Conservation (phyloP, 1,284 basidiomycete genomes). For the Fomitiporia mediterranea region DNA sequence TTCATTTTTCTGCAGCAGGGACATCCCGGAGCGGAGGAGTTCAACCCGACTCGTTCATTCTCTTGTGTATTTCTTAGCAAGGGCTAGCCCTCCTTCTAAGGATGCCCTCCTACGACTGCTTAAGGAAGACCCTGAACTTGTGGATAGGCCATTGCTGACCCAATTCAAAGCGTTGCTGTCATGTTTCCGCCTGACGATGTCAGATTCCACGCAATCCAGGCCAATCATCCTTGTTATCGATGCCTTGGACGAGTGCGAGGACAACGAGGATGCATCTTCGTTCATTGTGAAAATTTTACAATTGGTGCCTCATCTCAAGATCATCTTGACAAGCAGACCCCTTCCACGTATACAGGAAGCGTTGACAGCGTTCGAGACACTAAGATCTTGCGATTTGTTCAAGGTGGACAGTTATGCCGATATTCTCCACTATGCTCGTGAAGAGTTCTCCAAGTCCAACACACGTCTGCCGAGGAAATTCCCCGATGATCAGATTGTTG, state of each 20-base stretch:
- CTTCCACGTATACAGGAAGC: not conserved
- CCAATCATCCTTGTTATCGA: not conserved
- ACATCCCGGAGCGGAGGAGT: not conserved
- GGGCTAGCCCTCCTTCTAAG: not conserved
- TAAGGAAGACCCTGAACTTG: not conserved
- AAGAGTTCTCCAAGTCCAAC: too few species aligned
- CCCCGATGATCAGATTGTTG: slow-evolving; percentile 10
- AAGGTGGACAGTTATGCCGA: not conserved
- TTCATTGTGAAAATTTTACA: not conserved
- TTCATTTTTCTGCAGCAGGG: too few species aligned
- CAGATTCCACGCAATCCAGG: too few species aligned
- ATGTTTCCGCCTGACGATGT: too few species aligned
- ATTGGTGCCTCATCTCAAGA: slow-evolving; percentile 5
- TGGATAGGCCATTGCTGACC: not conserved
- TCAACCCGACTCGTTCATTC: not conserved
- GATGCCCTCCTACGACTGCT: too few species aligned
- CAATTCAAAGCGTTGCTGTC: not conserved
- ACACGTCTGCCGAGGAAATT: too few species aligned
- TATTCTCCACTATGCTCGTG: not conserved
- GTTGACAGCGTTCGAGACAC: not conserved
- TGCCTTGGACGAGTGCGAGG: slow-evolving; percentile 15
- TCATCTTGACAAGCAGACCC: slow-evolving; percentile 14
- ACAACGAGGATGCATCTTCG: too few species aligned
- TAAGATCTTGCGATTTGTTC: too few species aligned
- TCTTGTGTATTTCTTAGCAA: not conserved